phyloP scores from a whole-genome alignment of 768 basidiomycete genomes.

The Suillus lakei region DNA sequence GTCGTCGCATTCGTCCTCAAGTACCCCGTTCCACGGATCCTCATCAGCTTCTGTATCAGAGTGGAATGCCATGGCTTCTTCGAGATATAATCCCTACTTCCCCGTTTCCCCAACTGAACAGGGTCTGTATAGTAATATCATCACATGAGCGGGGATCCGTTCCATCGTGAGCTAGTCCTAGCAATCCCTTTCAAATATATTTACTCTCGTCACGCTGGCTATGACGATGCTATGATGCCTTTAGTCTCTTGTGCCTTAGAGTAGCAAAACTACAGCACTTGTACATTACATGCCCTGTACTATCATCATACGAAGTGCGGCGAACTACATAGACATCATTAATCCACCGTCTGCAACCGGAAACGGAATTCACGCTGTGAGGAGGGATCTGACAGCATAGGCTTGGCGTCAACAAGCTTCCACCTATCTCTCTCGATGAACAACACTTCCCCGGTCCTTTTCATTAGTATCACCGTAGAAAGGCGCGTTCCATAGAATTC shows the following conservation, averaged over 20 bases:
- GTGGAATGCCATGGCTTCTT: constrained; percentile 59
- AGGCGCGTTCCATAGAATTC: constrained; percentile 69
- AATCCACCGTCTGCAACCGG: constrained; percentile 30
- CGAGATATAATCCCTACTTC: constrained; percentile 74
- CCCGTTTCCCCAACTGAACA: constrained; percentile 59
- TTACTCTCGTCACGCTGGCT: constrained; percentile 35
- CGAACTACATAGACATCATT: constrained; percentile 24
- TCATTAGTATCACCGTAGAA: constrained; percentile 72
- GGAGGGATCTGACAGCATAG: constrained; percentile 41
- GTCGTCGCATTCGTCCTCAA: constrained; percentile 51
- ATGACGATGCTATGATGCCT: constrained; percentile 31
- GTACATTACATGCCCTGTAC: constrained; percentile 41
- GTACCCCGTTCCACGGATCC: constrained; percentile 45
- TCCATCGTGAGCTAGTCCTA: constrained; percentile 7
- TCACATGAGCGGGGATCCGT: constrained; percentile 44
- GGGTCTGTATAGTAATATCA: constrained; percentile 60
- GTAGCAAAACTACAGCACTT: constrained; percentile 25
- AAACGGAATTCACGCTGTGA: constrained; percentile 60
- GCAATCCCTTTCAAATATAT: constrained; percentile 23
- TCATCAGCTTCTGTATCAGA: constrained; percentile 54
- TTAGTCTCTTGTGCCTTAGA: constrained; percentile 33
- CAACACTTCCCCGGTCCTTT: constrained; percentile 58
- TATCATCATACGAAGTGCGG: constrained; percentile 22
- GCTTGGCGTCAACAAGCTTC: constrained; percentile 48
- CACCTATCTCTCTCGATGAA: constrained; percentile 80